Evolutionary conservation across 192 early-diverging fungal genomes (phyloP), one percentile per base, ranked within the genome.

Genomic region (Coemansia sp.): DNA sequence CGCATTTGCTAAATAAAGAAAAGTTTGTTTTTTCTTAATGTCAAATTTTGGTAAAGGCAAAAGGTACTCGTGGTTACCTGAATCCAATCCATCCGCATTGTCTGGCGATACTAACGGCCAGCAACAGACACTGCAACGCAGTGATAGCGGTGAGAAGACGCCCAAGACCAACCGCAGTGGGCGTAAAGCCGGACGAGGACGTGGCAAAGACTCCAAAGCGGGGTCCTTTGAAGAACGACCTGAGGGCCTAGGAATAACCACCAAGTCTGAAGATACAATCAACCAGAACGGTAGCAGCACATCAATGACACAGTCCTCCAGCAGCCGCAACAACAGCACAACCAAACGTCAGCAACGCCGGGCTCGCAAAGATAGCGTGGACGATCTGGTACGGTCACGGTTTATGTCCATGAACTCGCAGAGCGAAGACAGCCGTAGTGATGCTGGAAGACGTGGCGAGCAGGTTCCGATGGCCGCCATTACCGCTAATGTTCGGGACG

Each of bases 21-120:
- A 16, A 10, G 42, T 4, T 15, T 6, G 30, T 28, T 13, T 31
- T 50, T 50, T 33, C 31, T 4, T 1, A 59, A 73, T 73, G 71
- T 73, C 71, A 9, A 64, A 60, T 41, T 55, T 70, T 12, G 42
- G 37, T 14, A 18, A 39, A 37, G 65, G 65, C 73, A 78, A 71
- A 71, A 78, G 72, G 16, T 78, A 78, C 51, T 71, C 75, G 35
- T 78, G 75, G 75, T 55, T 78, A 13, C 75, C 75, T 1, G 75
- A 78, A 35, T 54, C 75, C 9, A 68, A 78, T 49, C 75, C 75
- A 13, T 35, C 75, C 1, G 75, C 75, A 6, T 31, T 78, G 10
- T 78, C 75, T 1, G 75, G 68, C 44, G 75, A 71, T 3, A 6
- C 50, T 9, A 38, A 37, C 0, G 48, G 59, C n/a, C 23, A 26